These are phyloP conservation scores for Euphrasia arctica DNA, from an alignment of 305 asterid genomes.

Conservation along the genomic window DNA sequence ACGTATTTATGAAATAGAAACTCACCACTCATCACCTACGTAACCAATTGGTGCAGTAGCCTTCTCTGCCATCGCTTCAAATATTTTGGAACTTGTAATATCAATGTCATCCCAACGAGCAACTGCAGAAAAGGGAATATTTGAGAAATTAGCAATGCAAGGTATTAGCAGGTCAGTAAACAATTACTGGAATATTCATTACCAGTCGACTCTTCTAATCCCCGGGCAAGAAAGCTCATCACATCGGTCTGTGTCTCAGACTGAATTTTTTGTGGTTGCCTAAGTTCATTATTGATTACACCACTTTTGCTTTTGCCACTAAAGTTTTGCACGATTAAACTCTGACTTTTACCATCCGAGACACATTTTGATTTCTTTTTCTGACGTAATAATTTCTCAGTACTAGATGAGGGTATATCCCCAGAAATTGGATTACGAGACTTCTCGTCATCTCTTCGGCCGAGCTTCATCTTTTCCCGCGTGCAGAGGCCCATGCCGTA, in stretches of 20 bases:
- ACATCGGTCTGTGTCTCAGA: slow-evolving; percentile 31
- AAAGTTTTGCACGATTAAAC: slow-evolving; percentile 24
- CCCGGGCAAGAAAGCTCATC: slow-evolving; percentile 58
- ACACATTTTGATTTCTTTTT: slow-evolving; percentile 27
- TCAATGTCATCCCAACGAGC: slow-evolving; percentile 70
- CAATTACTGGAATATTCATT: slow-evolving; percentile 19
- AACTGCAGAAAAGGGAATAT: slow-evolving; percentile 46
- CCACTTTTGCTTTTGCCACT: slow-evolving; percentile 10
- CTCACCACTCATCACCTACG: slow-evolving; percentile 91
- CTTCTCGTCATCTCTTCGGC: slow-evolving; percentile 33
- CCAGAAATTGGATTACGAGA: slow-evolving; percentile 23
- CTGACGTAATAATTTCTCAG: slow-evolving; percentile 34
- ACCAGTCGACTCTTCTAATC: slow-evolving; percentile 69
- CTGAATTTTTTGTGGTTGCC: slow-evolving; percentile 28
- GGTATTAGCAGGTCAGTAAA: neutral
- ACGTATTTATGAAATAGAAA: slow-evolving; percentile 13
- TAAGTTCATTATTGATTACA: slow-evolving; percentile 32
- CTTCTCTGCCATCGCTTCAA: slow-evolving; percentile 33
- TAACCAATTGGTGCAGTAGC: slow-evolving; percentile 54
- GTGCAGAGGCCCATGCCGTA: slow-evolving; percentile 47
- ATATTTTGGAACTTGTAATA: slow-evolving; percentile 31
- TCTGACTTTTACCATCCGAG: slow-evolving; percentile 23
- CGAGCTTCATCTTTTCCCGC: slow-evolving; percentile 41
- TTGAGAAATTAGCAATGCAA: neutral
- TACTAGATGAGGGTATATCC: slow-evolving; percentile 38